These are phyloP conservation scores for Metschnikowia lachancei DNA, from an alignment of 805 yeast genomes.

Conservation along the genomic window DNA sequence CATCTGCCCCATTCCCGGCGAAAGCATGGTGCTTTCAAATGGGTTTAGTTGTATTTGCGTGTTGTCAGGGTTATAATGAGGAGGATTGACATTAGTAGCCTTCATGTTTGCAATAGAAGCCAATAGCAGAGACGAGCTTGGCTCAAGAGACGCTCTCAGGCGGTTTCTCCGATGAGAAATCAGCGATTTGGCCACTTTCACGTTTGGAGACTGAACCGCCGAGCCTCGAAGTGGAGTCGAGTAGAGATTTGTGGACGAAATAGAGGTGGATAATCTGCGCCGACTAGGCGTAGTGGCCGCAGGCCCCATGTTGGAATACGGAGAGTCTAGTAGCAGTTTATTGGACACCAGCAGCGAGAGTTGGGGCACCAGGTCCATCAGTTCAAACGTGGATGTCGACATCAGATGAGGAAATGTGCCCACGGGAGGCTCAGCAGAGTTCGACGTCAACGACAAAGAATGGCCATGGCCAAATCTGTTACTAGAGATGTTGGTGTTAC, in stretches of 20 bases:
- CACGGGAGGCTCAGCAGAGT: conserved; percentile 19
- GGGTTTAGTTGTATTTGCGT: conserved; percentile 10
- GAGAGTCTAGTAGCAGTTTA: conserved; percentile 35
- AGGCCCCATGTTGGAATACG: conserved; percentile 23
- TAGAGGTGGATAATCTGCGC: conserved; percentile 35
- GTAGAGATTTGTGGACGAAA: conserved; percentile 27
- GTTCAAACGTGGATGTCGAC: conserved; percentile 25
- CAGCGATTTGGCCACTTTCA: conserved; percentile 35
- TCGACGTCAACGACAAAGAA: conserved; percentile 11
- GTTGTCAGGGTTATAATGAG: background rate
- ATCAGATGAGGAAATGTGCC: conserved; percentile 16
- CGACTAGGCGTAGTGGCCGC: conserved; percentile 35
- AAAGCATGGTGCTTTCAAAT: conserved; percentile 13
- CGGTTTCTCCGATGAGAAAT: conserved; percentile 19
- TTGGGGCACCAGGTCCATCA: conserved; percentile 37
- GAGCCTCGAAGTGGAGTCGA: conserved; percentile 36
- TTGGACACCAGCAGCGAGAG: conserved; percentile 35
- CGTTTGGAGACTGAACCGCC: conserved; percentile 15
- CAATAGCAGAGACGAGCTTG: conserved; percentile 17
- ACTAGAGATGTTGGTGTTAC: background rate
- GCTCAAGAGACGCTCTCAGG: conserved; percentile 16
- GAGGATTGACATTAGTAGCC: conserved; percentile 1
- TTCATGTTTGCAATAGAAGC: conserved; percentile 20
- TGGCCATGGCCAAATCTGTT: conserved; percentile 13
- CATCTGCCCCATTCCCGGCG: conserved; percentile 12